Percentiles rank a stretch among this genome's conserved stretches.
Evolutionary conservation across 1,139 yeast species (phyloP).

Genomic region (Pichia sp.): DNA sequence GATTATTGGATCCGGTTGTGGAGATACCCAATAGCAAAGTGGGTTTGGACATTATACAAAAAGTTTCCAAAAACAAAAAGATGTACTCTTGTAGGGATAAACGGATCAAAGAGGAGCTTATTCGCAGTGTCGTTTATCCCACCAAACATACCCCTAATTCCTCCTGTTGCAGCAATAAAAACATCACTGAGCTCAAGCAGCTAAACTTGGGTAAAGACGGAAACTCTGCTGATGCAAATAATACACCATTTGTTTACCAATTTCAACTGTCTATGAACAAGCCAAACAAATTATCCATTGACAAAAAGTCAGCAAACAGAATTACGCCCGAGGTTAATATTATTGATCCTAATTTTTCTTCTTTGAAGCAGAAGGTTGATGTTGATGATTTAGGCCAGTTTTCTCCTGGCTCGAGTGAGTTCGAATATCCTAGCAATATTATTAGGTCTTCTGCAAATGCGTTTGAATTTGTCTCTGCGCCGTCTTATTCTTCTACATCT

Average conservation of each 20-base stretch:
- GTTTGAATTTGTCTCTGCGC: background rate
- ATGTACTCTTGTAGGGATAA: constrained; percentile 13
- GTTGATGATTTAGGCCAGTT: background rate
- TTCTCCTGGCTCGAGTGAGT: background rate
- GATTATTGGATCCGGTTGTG: constrained; percentile 32
- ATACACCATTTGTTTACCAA: constrained; percentile 5
- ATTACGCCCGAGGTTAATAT: background rate
- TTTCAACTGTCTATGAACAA: constrained; percentile 8
- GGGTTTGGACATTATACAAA: constrained; percentile 29
- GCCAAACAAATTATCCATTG: background rate
- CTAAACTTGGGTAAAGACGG: background rate
- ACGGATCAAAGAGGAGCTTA: constrained; percentile 9
- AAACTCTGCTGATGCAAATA: background rate
- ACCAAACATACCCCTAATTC: background rate
- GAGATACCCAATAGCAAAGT: constrained; percentile 31
- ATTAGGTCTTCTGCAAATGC: background rate
- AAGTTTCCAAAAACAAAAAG: constrained; percentile 18
- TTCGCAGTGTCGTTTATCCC: constrained; percentile 10
- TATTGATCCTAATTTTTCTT: background rate
- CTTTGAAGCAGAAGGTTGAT: background rate
- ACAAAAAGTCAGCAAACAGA: background rate
- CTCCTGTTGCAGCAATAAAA: constrained; percentile 4
- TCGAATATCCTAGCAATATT: background rate
- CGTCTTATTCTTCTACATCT: background rate
- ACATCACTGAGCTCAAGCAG: background rate